Evolutionary conservation across 129 eudicot species (phyloP), one percentile per base, ranked within the genome.

Genomic region (Lactuca sativa): DNA sequence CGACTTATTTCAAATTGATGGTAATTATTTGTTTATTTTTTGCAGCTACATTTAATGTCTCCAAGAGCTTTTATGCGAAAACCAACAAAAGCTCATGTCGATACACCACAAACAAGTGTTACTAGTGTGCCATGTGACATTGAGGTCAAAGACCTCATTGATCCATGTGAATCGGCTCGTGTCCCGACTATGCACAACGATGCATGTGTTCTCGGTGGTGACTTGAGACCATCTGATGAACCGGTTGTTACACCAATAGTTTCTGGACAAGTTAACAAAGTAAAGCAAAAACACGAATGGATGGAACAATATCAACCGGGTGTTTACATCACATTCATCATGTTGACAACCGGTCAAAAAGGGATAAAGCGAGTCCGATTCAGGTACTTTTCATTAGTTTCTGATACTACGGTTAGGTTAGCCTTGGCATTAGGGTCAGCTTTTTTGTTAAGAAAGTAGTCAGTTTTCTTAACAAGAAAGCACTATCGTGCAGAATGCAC

Each of bases 281-380:
- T n/a, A 21, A 78, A 62, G 36, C 48, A 57, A 57, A 79, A 82
- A 43, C 72, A 14, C 30, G 90, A 81, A 48, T 78, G 90, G 86
- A 69, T 81, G 25, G 92, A 86, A 75, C 78, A 83, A 60, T 76
- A 83, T 76, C 76, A 76, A 69, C 82, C 80, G 5, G 92, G 92
- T 0, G 78, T 86, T n/a, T 83, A 83, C 66, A 75, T 86, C 14
- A 81, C 93, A 4, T 81, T 83, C 51, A 56, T 78, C 16, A 69
- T 60, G 74, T 65, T 84, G 59, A 79, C 89, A 12, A 66, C 71
- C 10, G 89, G 89, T 36, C 86, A 81, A 41, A 86, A 72, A 60
- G 85, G 86, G 56, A 80, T 83, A 31, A 81, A 81, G 75, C 55
- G 93, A 52, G 86, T 86, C 71, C 79, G 86, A 55, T 86, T 86